Base-by-base conservation (phyloP, 768 basidiomycete species). In the Podaxis sp. region DNA sequence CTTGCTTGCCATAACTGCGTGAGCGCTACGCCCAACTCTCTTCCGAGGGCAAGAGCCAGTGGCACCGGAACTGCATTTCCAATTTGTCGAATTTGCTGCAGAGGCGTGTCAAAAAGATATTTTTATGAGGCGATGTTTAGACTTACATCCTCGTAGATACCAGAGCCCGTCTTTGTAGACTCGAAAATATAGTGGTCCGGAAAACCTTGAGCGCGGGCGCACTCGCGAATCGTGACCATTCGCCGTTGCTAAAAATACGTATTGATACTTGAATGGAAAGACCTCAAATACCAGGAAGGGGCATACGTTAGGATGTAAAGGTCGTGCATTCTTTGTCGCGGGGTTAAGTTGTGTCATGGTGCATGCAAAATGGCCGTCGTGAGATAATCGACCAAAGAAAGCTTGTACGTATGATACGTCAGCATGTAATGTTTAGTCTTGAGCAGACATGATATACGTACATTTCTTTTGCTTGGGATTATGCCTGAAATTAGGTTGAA, bases 21-120 rank as follows among this genome's bases (percentile, higher is more conserved):
- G 41, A 86, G 65, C 0, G 83, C 80, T 54, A 77, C 77, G 1
- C 78, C 78, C 0, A 82, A 65, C 24, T 78, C 74, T 66, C 78
- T 80, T 11, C 87, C 88, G 1, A 91, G 76, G 2, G 88, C 87
- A 10, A 82, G 74, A 3, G 87, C 88, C 24, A 92, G 78, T 2
- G 87, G 87, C 7, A 90, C 80, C 2, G 90, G 89, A 6, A 91
- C 90, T 2, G 90, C 91, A 68, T 93, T 93, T 0, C 91, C 91
- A 50, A 93, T 91, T 65, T 92, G 91, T 54, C 82, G 78, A 61
- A 87, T 77, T 85, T 88, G 87, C 91, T 93, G 48, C 56, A 41
- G 12, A 56, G 56, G 38, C n/a, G 52, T 46, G 44, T 65, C 24
- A 64, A 20, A 40, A 10, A 62, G 38, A 57, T 26, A 7, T 13